Percentiles rank a stretch among this genome's conserved stretches.
phyloP scores from a whole-genome alignment of 2,329 filamentous ascomycete genomes.

The Calonectria pauciramosa region DNA sequence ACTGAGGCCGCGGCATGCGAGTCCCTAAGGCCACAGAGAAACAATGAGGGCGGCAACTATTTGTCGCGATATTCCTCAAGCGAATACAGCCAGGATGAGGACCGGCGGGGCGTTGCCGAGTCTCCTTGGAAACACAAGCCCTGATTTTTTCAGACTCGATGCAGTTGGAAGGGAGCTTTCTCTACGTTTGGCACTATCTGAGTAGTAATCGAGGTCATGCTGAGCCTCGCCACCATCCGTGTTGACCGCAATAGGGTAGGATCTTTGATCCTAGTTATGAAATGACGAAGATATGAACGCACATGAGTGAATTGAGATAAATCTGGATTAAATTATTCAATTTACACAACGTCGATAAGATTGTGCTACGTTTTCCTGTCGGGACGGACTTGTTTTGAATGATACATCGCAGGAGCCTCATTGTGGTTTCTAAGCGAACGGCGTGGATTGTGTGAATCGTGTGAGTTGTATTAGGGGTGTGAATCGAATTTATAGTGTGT shows the following conservation, averaged over 20 bases:
- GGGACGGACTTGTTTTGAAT: no score
- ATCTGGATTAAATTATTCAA: no score
- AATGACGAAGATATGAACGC: neutral
- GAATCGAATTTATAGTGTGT: no score
- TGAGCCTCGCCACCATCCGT: neutral
- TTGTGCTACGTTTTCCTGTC: no score
- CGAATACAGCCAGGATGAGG: neutral
- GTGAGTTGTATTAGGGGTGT: no score
- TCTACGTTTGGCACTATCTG: neutral
- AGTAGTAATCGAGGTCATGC: neutral
- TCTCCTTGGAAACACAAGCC: neutral
- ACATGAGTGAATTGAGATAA: neutral
- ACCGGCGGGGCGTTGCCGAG: neutral
- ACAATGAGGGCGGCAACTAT: no score
- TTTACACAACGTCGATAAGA: no score
- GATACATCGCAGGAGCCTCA: no score
- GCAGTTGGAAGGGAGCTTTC: neutral
- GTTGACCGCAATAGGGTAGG: neutral
- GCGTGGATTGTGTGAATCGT: no score
- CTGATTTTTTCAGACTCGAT: neutral
- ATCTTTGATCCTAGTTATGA: neutral
- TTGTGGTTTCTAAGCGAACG: no score
- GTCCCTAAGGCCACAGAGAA: no score
- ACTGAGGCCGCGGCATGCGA: neutral
- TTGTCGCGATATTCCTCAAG: neutral